These are phyloP conservation scores for Calonectria multiphialidica DNA, from an alignment of 2,329 filamentous ascomycete species.

Conservation along the genomic window DNA sequence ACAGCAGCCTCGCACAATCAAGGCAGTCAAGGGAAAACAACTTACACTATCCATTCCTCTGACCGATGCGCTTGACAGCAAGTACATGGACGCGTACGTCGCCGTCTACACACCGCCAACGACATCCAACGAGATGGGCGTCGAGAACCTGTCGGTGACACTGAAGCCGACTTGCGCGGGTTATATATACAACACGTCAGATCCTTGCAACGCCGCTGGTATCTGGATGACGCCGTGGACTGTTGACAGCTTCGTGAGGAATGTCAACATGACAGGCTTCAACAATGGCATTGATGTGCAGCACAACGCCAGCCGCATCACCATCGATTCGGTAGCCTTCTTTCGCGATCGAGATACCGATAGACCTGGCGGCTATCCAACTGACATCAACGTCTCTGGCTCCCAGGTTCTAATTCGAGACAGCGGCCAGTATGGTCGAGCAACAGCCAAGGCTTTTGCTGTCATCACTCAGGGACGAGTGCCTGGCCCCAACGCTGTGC, in stretches of 20 bases:
- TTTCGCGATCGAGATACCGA: slow-evolving; percentile 25
- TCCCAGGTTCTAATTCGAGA: slow-evolving; percentile 36
- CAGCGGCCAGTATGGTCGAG: slow-evolving; percentile 26
- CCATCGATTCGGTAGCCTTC: slow-evolving; percentile 28
- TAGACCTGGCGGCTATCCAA: slow-evolving; percentile 20
- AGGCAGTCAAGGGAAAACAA: slow-evolving; percentile 23
- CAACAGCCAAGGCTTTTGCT: slow-evolving; percentile 29
- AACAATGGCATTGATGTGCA: slow-evolving; percentile 34
- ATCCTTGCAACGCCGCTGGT: slow-evolving; percentile 28
- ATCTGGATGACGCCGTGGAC: slow-evolving; percentile 36
- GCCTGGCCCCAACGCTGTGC: slow-evolving; percentile 34
- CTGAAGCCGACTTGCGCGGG: slow-evolving; percentile 29
- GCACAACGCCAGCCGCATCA: slow-evolving; percentile 31
- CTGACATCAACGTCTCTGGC: slow-evolving; percentile 33
- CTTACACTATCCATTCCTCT: slow-evolving; percentile 33
- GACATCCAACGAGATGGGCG: slow-evolving; percentile 29
- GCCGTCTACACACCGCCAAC: slow-evolving; percentile 27
- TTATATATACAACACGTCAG: not conserved
- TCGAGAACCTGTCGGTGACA: slow-evolving; percentile 25
- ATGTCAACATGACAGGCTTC: slow-evolving; percentile 31
- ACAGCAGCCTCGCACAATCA: slow-evolving; percentile 27
- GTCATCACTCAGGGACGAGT: slow-evolving; percentile 29
- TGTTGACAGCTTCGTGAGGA: slow-evolving; percentile 34
- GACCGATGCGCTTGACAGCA: slow-evolving; percentile 30
- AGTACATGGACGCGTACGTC: slow-evolving; percentile 26